phyloP scores from a whole-genome alignment of 2,329 filamentous ascomycete genomes.

The Colletotrichum eleusines region DNA sequence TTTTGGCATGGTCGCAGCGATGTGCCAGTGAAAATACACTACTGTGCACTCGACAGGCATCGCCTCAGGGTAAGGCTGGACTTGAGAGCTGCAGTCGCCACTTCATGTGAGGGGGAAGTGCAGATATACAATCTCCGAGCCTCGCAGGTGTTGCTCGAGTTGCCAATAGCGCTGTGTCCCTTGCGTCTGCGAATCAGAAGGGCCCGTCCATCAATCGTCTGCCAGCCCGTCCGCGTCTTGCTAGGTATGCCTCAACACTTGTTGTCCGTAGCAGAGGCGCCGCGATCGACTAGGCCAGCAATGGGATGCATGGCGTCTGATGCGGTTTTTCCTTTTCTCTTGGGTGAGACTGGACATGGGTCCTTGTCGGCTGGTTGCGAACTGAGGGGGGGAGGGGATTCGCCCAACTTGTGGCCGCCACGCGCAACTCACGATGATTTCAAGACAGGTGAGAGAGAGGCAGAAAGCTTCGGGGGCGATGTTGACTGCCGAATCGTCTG shows the following conservation, averaged over 20 bases:
- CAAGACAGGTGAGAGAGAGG: slow-evolving; percentile 7
- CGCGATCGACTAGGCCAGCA: slow-evolving; percentile 34
- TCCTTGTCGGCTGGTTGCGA: slow-evolving; percentile 31
- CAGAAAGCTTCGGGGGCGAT: background rate
- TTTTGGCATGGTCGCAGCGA: slow-evolving; percentile 35
- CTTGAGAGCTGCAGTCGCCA: slow-evolving; percentile 26
- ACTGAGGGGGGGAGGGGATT: slow-evolving; percentile 15
- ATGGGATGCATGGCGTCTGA: slow-evolving; percentile 30
- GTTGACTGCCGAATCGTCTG: slow-evolving; percentile 5
- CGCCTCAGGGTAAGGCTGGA: slow-evolving; percentile 37
- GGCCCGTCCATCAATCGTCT: slow-evolving; percentile 27
- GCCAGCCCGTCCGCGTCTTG: slow-evolving; percentile 11
- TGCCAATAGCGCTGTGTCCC: slow-evolving; percentile 23
- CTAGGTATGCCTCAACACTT: background rate
- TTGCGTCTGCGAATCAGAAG: slow-evolving; percentile 34
- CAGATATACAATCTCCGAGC: slow-evolving; percentile 34
- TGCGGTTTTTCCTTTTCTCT: slow-evolving; percentile 16
- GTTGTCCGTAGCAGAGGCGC: slow-evolving; percentile 20
- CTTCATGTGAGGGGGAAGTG: slow-evolving; percentile 36
- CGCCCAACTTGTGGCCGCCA: slow-evolving; percentile 13
- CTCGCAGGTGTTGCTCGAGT: slow-evolving; percentile 25
- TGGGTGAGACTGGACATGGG: slow-evolving; percentile 33
- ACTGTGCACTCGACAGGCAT: background rate
- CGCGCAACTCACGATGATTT: slow-evolving; percentile 25
- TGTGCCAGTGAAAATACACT: slow-evolving; percentile 26